Evolutionary conservation across 768 basidiomycete species (phyloP).

Genomic region (Tubosaeta sp.): DNA sequence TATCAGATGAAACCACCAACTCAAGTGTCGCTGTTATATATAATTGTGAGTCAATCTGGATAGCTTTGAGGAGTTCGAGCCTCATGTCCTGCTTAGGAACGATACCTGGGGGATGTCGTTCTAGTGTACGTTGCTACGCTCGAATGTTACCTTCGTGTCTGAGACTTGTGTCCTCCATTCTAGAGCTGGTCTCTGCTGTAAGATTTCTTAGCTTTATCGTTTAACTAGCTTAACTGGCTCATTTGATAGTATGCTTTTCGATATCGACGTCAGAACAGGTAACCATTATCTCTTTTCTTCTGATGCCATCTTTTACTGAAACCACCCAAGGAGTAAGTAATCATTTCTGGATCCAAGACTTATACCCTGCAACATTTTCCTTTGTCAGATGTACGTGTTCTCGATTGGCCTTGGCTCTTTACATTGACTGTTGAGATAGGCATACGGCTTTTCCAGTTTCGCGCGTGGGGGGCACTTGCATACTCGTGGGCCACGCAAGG

Average conservation of each 20-base stretch:
- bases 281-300: neutral
- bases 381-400: conserved; percentile 19
- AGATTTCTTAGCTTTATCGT: neutral
- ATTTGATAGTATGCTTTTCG: conserved; percentile 20
- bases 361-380: neutral
- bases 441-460: conserved; percentile 26
- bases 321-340: conserved; percentile 21
- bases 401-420: neutral
- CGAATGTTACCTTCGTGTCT: neutral
- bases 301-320: conserved; percentile 1
- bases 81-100: conserved; percentile 21
- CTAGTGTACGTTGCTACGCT: conserved; percentile 19
- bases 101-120: conserved; percentile 29
- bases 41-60: conserved; percentile 16
- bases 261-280: conserved; percentile 16
- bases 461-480: conserved; percentile 30
- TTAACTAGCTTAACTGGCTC: neutral
- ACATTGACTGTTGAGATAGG: conserved; percentile 12
- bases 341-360: neutral
- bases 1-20: conserved; percentile 26
- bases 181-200: conserved; percentile 20
- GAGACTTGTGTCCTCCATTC: neutral
- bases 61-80: neutral
- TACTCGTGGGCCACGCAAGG: conserved; percentile 32
- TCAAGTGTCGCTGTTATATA: conserved; percentile 23